Conservation (phyloP, 2,329 filamentous ascomycete species). For the Aspergillus candidus region DNA sequence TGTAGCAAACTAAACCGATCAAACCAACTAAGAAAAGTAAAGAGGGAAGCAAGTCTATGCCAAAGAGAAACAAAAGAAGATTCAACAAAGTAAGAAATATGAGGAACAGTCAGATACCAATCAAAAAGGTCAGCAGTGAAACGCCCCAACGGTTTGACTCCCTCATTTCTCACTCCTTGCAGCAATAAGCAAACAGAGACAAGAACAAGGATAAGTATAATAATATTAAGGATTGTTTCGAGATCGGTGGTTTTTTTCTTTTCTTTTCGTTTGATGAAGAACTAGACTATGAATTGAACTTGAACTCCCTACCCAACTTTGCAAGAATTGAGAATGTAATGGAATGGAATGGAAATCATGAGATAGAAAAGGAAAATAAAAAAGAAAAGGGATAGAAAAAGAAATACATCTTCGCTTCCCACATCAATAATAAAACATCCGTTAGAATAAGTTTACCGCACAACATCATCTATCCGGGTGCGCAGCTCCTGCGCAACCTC, state of each 20-base stretch:
- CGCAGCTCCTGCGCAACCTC: conserved; percentile 38
- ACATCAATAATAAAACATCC: not conserved
- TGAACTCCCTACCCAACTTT: too few species aligned
- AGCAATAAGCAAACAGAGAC: not conserved
- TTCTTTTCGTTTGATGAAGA: too few species aligned
- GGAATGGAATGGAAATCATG: not conserved
- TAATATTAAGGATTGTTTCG: too few species aligned
- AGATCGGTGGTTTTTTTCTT: too few species aligned
- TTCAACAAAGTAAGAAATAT: too few species aligned
- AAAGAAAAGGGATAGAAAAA: not conserved
- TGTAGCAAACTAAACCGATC: too few species aligned
- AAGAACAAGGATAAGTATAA: not conserved
- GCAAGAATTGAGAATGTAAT: not conserved
- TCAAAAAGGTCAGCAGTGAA: not conserved
- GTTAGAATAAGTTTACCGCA: conserved; percentile 25
- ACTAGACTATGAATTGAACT: too few species aligned
- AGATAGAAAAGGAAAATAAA: conserved; percentile 1
- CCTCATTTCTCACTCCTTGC: not conserved
- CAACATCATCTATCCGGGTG: conserved; percentile 35
- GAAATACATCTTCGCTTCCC: not conserved
- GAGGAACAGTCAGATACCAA: too few species aligned
- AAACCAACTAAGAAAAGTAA: not conserved
- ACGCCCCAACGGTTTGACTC: not conserved
- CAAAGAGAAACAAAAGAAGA: not conserved
- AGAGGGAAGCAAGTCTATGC: not conserved